These are phyloP conservation scores for Datisca glomerata DNA, from an alignment of 306 rosid genomes.

Conservation along the genomic window DNA sequence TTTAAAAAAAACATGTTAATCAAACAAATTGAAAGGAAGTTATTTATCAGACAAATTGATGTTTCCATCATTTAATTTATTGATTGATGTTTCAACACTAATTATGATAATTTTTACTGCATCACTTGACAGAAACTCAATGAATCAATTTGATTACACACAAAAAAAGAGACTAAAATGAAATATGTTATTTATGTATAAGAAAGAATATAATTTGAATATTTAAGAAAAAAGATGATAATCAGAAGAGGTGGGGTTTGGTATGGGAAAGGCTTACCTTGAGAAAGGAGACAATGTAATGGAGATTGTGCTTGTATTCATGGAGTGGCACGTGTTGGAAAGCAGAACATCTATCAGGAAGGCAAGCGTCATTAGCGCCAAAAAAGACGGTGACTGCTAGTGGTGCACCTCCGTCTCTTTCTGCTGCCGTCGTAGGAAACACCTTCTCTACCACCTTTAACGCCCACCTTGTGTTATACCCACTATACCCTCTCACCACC, in stretches of 20 bases:
- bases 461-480: conserved; percentile 84
- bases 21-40: no score
- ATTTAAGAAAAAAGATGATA: background rate
- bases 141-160: no score
- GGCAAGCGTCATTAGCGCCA: conserved; percentile 85
- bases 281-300: conserved; percentile 45
- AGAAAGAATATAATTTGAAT: background rate
- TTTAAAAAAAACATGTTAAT: no score
- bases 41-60: no score
- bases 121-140: no score
- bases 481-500: conserved; percentile 73
- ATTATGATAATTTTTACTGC: background rate
- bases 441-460: conserved; percentile 54
- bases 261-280: conserved; percentile 29
- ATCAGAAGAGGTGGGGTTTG: background rate
- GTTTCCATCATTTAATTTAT: no score
- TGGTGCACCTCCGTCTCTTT: conserved; percentile 22
- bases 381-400: conserved; percentile 64
- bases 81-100: no score
- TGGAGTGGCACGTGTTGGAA: conserved; percentile 66
- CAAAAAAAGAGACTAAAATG: no score
- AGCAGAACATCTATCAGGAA: conserved; percentile 50
- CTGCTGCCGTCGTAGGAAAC: conserved; percentile 24
- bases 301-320: conserved; percentile 62
- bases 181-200: background rate